Base-by-base conservation (phyloP, 192 early-diverging fungal species). In the Coemansia sp. region DNA sequence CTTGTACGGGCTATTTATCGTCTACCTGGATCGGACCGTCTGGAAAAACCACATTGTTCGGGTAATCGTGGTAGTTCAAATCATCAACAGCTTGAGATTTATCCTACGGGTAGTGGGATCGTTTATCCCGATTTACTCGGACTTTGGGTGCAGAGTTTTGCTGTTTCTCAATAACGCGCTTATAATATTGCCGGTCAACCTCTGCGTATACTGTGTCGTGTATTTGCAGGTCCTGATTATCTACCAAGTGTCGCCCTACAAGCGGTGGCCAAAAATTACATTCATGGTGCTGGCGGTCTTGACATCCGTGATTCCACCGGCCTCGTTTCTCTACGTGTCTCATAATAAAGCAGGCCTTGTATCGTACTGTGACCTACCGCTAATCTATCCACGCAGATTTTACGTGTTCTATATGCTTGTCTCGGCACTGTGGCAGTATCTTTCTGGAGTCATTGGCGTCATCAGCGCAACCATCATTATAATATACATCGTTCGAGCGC, bases 211-310 rank as follows among this genome's bases (percentile, higher is more conserved):
- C 37, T 70, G 68, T 31, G 74, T 70, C n/a, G 50, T 77, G 4
- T 77, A 77, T 22, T 55, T 77, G 7, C 74, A 77, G n/a, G 22
- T 77, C 6, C 56, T 77, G 1, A 42, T 77, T 1, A 59, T 77
- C 37, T 61, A 77, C 74, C 63, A 67, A 17, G 47, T 77, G 0
- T 64, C 68, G 22, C 74, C 74, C 0, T 33, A 20, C 0, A 65
- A 67, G 42, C 60, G 57, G 28, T 71, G 61, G 65, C 68, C 74
- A 22, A 54, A 64, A 7, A 57, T 60, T 8, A 14, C 31, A 2
- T 22, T 61, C 6, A 23, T 77, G 45, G 45, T 57, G 2, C 15
- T 63, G 15, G 57, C 61, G 3, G 55, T 66, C 0, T 6, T 44
- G 6, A 9, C 55, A 2, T 70, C 74, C 0, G 29, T 70, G 1